Base-by-base conservation (phyloP, 1,139 yeast genomes). In the Yamadazyma jaroonii region DNA sequence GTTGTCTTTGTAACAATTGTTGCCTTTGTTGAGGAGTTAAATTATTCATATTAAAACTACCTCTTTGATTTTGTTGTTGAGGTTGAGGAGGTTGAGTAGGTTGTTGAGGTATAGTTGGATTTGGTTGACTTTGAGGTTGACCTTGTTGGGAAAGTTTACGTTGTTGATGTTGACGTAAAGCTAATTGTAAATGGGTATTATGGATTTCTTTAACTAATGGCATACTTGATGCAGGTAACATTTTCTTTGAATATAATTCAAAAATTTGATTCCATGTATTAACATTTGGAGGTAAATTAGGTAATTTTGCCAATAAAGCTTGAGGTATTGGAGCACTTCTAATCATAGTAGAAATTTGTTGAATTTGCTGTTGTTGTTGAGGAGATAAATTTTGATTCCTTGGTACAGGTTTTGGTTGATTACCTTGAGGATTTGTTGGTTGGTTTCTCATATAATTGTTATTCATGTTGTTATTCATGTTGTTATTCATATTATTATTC, bases 181-280 rank as follows among this genome's bases (percentile, higher is more conserved):
- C 58, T 47, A 65, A 43, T 47, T 58, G 63, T 42, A 57, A 59
- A 56, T 84, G 89, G 32, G 81, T 67, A 30, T 71, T 67, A 52
- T 83, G 84, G 7, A 81, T 78, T 39, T 78, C 82, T 51, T 76
- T 78, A 40, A 84, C 75, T 25, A 73, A 58, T 5, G 75, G 74
- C 61, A 81, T 61, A 15, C 74, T 72, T 14, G 76, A 69, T 4
- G 72, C 71, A 1, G 84, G 77, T 23, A 84, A 63, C 37, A 76
- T 66, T 40, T 77, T 80, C 46, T 77, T 75, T 42, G 74, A 77
- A 36, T 84, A 71, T 48, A 84, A 73, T 37, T 84, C 87, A 55
- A 84, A 81, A 21, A 89, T 79, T 56, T 84, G 90, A 30, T 79
- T 76, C 96, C 96, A 88, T 4, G 95, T 86, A 46, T 77, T 81